phyloP scores from a whole-genome alignment of 2,329 filamentous ascomycete species.

The Macroventuria anomochaeta region DNA sequence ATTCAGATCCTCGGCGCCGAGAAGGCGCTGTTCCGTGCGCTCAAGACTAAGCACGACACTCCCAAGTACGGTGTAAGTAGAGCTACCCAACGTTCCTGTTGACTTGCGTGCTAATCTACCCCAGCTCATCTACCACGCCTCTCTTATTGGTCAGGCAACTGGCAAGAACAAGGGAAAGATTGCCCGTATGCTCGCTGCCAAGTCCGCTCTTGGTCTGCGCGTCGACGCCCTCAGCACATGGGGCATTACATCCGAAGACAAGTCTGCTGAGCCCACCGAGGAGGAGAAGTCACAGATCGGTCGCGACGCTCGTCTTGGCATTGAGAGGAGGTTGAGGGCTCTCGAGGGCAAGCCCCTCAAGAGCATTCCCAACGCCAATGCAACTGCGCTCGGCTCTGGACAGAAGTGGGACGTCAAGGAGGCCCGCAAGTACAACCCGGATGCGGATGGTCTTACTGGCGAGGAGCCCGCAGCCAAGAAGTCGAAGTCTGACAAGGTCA shows the following conservation, averaged over 20 bases:
- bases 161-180: conserved; percentile 99
- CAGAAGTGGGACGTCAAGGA: conserved; percentile 93
- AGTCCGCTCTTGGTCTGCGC: conserved; percentile 90
- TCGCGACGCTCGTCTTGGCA: conserved; percentile 71
- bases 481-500: conserved; percentile 54
- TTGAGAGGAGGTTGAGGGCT: conserved; percentile 76
- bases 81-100: no score
- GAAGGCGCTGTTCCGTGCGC: conserved; percentile 96
- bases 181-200: conserved; percentile 92
- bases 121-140: conserved; percentile 69
- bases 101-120: neutral
- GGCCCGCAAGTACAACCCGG: conserved; percentile 89
- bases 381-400: conserved; percentile 50
- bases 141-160: conserved; percentile 90
- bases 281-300: conserved; percentile 88
- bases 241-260: conserved; percentile 64
- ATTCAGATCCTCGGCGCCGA: conserved; percentile 98
- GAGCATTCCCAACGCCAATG: conserved; percentile 70
- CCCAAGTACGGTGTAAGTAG: conserved; percentile 83
- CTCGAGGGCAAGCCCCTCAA: conserved; percentile 91
- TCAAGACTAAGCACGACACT: conserved; percentile 99
- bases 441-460: conserved; percentile 82
- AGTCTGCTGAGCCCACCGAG: conserved; percentile 69
- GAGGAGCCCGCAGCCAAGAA: conserved; percentile 68
- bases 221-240: conserved; percentile 88